Conservation (phyloP, 192 early-diverging fungal genomes). For the Allomyces macrogynus region DNA sequence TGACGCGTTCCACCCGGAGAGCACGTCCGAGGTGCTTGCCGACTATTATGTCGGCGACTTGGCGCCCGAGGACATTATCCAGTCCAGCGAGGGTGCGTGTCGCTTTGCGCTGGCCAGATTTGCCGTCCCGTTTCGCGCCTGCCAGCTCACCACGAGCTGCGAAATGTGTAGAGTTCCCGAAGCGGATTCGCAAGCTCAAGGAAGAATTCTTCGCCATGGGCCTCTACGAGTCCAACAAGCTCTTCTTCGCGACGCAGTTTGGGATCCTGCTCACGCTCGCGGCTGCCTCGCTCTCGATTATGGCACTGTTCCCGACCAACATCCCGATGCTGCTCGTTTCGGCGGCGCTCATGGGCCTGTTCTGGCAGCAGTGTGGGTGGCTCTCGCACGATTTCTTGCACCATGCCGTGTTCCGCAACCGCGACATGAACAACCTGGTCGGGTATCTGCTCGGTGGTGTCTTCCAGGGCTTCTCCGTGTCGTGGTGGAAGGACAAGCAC, state of each 20-base stretch:
- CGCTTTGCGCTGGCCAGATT: neutral
- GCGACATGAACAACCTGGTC: slow-evolving; percentile 34
- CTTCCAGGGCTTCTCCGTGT: slow-evolving; percentile 54
- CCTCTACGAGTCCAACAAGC: slow-evolving; percentile 39
- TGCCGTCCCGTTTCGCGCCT: neutral
- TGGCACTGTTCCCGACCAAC: slow-evolving; percentile 26
- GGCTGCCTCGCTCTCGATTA: slow-evolving; percentile 20
- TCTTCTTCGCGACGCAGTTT: slow-evolving; percentile 45
- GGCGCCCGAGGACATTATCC: slow-evolving; percentile 18
- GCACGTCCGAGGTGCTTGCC: slow-evolving; percentile 39
- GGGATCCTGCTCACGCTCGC: slow-evolving; percentile 28
- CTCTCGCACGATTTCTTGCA: slow-evolving; percentile 67
- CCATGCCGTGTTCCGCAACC: slow-evolving; percentile 55
- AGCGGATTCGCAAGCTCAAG: slow-evolving; percentile 38
- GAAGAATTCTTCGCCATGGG: slow-evolving; percentile 25
- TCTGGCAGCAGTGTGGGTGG: slow-evolving; percentile 77
- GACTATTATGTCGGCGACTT: slow-evolving; percentile 62
- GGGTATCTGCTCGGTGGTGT: slow-evolving; percentile 51
- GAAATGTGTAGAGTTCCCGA: slow-evolving; percentile 18
- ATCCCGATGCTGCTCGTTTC: slow-evolving; percentile 29
- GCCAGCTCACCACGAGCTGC: neutral
- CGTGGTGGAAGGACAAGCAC: slow-evolving; percentile 87
- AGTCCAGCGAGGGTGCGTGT: slow-evolving; percentile 15
- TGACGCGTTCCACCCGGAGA: slow-evolving; percentile 50
- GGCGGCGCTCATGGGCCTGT: slow-evolving; percentile 37